Evolutionary conservation across 768 basidiomycete species (phyloP).

Genomic region (Tulasnella sp.): DNA sequence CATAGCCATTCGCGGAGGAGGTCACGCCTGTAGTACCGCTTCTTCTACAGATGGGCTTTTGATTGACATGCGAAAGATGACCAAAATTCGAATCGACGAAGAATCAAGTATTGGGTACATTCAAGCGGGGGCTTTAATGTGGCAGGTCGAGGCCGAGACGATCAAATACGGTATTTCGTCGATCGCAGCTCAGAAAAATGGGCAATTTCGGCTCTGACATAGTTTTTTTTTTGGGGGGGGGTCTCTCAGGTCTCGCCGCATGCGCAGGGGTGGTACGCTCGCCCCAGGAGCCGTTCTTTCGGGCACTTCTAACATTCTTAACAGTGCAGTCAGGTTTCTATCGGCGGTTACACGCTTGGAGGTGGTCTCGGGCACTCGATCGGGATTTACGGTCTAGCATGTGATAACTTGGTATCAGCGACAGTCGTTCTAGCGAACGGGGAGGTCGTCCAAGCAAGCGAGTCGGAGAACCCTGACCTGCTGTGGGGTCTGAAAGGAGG

Average conservation of each 20-base stretch:
- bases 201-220: no score
- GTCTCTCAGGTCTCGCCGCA: not conserved
- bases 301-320: no score
- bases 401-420: constrained; percentile 27
- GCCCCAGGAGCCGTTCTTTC: no score
- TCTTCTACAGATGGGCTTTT: constrained; percentile 49
- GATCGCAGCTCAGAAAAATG: no score
- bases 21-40: constrained; percentile 46
- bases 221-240: no score
- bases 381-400: constrained; percentile 22
- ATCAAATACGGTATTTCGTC: constrained; percentile 28
- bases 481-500: constrained; percentile 29
- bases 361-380: constrained; percentile 6
- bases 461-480: constrained; percentile 24
- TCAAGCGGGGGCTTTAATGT: constrained; percentile 8
- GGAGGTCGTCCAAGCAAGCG: constrained; percentile 21
- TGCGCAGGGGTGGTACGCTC: no score
- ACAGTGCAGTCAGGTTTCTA: constrained; percentile 16
- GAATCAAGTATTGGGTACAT: constrained; percentile 22
- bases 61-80: constrained; percentile 11
- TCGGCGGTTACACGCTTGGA: not conserved
- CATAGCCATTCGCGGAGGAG: constrained; percentile 42
- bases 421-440: constrained; percentile 30
- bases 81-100: constrained; percentile 24
- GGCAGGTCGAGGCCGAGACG: not conserved